phyloP scores from a whole-genome alignment of 495 filamentous ascomycete genomes.

The Trichoderma gamsii region DNA sequence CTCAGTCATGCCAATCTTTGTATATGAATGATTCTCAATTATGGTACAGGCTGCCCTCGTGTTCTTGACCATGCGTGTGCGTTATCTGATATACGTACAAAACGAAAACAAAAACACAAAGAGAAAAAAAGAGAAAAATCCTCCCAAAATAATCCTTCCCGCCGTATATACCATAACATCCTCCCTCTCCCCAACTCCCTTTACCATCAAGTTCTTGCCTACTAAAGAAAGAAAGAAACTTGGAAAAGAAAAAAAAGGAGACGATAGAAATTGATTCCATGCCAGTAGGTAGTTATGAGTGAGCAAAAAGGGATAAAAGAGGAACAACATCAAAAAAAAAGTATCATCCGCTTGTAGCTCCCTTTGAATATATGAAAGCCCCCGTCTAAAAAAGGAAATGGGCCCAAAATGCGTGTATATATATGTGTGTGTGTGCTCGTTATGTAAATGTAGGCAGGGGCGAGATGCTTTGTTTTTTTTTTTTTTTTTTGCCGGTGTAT shows the following conservation, averaged over 20 bases:
- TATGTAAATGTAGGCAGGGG: not conserved
- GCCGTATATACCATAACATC: slow-evolving; percentile 5
- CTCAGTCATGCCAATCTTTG: not conserved
- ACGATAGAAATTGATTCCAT: not conserved
- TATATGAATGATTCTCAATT: slow-evolving; percentile 8
- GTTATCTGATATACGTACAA: slow-evolving; percentile 16
- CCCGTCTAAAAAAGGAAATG: not conserved
- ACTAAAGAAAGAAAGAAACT: not conserved
- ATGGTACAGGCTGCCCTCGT: slow-evolving; percentile 5
- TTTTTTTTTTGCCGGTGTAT: not conserved
- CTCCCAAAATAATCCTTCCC: slow-evolving; percentile 7
- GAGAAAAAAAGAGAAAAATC: slow-evolving; percentile 16
- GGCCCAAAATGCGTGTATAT: not conserved
- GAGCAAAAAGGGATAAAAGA: not conserved
- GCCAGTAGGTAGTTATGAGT: not conserved
- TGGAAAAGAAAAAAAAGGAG: not conserved
- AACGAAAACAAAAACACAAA: slow-evolving; percentile 7
- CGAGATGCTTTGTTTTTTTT: slow-evolving; percentile 3
- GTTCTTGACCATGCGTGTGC: slow-evolving; percentile 8
- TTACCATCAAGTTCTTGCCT: not conserved
- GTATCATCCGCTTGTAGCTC: slow-evolving; percentile 4
- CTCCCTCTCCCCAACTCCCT: not conserved
- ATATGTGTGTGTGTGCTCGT: not conserved
- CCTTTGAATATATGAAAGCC: not conserved
- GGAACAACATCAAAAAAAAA: not conserved